Evolutionary conservation across 768 basidiomycete genomes (phyloP).

Genomic region (Tremella yokohamensis): DNA sequence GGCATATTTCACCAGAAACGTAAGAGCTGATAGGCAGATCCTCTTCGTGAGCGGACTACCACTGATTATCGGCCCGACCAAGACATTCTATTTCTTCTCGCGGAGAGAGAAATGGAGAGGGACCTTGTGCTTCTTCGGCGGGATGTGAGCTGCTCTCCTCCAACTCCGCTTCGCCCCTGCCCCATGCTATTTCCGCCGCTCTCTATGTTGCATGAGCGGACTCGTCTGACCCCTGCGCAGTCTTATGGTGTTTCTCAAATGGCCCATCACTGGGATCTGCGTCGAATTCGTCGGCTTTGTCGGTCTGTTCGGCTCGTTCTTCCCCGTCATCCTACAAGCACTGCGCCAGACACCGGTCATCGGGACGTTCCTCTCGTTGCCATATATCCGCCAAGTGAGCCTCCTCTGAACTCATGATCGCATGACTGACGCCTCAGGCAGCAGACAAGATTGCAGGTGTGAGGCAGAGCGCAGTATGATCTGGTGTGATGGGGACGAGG

Average conservation of each 20-base stretch:
- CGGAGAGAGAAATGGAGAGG: slow-evolving; percentile 92
- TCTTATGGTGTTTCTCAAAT: slow-evolving; percentile 86
- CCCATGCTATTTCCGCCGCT: slow-evolving; percentile 56
- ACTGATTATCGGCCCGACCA: slow-evolving; percentile 89
- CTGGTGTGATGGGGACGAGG: not conserved
- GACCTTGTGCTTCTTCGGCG: slow-evolving; percentile 48
- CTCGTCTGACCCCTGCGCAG: slow-evolving; percentile 30
- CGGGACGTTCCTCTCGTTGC: slow-evolving; percentile 77
- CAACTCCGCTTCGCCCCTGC: no score
- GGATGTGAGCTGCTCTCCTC: slow-evolving; percentile 51
- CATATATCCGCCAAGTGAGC: slow-evolving; percentile 75
- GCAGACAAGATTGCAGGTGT: slow-evolving; percentile 78
- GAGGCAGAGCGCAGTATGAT: slow-evolving; percentile 55
- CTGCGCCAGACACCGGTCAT: slow-evolving; percentile 88
- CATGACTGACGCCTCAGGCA: slow-evolving; percentile 54
- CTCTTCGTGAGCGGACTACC: slow-evolving; percentile 92
- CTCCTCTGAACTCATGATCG: no score
- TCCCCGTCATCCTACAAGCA: slow-evolving; percentile 97
- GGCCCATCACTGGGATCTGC: slow-evolving; percentile 88
- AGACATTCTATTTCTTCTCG: slow-evolving; percentile 97
- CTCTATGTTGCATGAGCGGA: slow-evolving; percentile 47
- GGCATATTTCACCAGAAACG: not conserved
- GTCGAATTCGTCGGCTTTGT: slow-evolving; percentile 96
- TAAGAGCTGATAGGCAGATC: slow-evolving; percentile 58
- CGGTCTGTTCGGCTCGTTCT: slow-evolving; percentile 98